phyloP scores from a whole-genome alignment of 2,329 filamentous ascomycete species.

The Penicillium frequentans region DNA sequence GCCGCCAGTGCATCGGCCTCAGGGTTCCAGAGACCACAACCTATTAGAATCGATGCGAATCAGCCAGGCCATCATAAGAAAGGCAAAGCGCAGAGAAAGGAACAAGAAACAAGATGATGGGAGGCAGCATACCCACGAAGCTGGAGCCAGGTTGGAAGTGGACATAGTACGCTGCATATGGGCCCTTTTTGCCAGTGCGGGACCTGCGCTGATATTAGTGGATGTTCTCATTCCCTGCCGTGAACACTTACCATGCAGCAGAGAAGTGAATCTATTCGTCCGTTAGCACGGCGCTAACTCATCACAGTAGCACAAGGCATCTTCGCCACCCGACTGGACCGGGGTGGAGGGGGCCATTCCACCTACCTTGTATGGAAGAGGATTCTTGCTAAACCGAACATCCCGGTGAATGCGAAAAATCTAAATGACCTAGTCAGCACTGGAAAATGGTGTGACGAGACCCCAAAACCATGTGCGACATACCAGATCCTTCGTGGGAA shows the following conservation, averaged over 20 bases:
- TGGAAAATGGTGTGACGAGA: not conserved
- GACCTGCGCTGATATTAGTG: constrained; percentile 53
- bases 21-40: constrained; percentile 80
- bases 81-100: not conserved
- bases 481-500: constrained; percentile 79
- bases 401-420: constrained; percentile 87
- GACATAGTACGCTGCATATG: constrained; percentile 86
- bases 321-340: constrained; percentile 1
- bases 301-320: constrained; percentile 15
- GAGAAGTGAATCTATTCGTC: constrained; percentile 70
- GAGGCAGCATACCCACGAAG: constrained; percentile 64
- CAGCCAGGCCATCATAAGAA: constrained; percentile 8
- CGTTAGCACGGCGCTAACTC: constrained; percentile 21
- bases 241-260: constrained; percentile 65
- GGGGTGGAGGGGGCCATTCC: not conserved
- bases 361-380: constrained; percentile 81
- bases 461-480: not conserved
- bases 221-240: not conserved
- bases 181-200: constrained; percentile 80
- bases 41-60: constrained; percentile 36
- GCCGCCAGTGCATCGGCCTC: constrained; percentile 65
- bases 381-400: constrained; percentile 78
- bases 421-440: constrained; percentile 31
- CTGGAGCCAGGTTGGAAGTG: constrained; percentile 72
- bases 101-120: not conserved